Percentiles rank a stretch among this genome's conserved stretches.
phyloP scores from a whole-genome alignment of 1,284 basidiomycete genomes.

The Coniferiporia sulphurascens region DNA sequence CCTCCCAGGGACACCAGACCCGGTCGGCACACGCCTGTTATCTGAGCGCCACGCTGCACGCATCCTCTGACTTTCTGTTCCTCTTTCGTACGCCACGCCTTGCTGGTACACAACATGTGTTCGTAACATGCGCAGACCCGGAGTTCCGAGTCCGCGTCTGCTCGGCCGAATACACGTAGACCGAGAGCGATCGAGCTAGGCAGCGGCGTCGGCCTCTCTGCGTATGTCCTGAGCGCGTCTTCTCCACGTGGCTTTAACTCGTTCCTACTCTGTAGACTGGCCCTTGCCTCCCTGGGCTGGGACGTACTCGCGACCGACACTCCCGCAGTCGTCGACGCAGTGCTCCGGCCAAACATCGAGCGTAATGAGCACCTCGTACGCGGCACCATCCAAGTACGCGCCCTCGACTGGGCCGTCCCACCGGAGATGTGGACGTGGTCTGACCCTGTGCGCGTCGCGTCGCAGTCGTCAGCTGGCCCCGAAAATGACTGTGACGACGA shows the following conservation, averaged over 20 bases:
- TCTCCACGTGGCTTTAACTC: not conserved
- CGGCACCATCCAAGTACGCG: conserved; percentile 44
- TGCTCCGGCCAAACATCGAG: conserved; percentile 64
- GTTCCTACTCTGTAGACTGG: conserved; percentile 44
- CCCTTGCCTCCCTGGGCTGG: conserved; percentile 67
- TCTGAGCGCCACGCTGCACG: not conserved
- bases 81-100: not conserved
- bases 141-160: not conserved
- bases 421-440: conserved; percentile 55
- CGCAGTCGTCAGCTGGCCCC: conserved; percentile 11
- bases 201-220: conserved; percentile 75
- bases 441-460: conserved; percentile 30
- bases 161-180: conserved; percentile 22
- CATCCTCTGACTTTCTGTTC: not conserved
- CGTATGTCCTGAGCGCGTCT: conserved; percentile 42
- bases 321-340: conserved; percentile 57
- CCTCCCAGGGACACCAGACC: conserved; percentile 21
- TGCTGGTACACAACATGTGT: not conserved
- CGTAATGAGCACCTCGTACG: conserved; percentile 41
- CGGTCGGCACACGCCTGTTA: not conserved
- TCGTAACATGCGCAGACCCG: conserved; percentile 1
- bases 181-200: conserved; percentile 73
- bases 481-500: conserved; percentile 4
- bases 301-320: conserved; percentile 80
- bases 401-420: conserved; percentile 60